These are phyloP conservation scores for Laguncularia racemosa DNA, from an alignment of 345 rosid genomes.

Conservation along the genomic window DNA sequence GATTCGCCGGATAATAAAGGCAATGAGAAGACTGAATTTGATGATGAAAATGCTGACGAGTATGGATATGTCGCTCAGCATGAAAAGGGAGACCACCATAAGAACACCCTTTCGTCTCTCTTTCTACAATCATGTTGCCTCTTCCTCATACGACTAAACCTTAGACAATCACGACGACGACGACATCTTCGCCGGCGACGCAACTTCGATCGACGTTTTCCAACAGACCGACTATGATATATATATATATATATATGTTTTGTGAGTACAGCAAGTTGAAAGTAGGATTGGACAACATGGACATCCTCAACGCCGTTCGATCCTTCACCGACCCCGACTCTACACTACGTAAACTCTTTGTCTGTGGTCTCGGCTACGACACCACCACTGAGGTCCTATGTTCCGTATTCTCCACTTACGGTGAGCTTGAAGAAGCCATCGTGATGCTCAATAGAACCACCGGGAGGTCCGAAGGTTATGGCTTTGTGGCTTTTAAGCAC, in stretches of 20 bases:
- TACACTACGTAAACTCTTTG: slow-evolving; percentile 68
- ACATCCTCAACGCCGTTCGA: slow-evolving; percentile 40
- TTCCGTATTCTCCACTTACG: slow-evolving; percentile 45
- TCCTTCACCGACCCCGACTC: slow-evolving; percentile 56
- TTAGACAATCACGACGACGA: too few relatives aligned
- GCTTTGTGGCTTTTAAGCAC: slow-evolving; percentile 17
- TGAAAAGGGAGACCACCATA: slow-evolving; percentile 46
- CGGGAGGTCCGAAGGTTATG: slow-evolving; percentile 20
- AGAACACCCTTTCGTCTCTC: too few relatives aligned
- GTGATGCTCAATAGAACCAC: slow-evolving; percentile 15
- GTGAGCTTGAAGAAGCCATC: slow-evolving; percentile 58
- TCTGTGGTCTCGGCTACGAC: slow-evolving; percentile 83
- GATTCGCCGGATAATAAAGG: too few relatives aligned
- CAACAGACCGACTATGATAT: too few relatives aligned
- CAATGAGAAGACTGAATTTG: slow-evolving; percentile 51
- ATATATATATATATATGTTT: too few relatives aligned
- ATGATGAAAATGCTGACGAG: slow-evolving; percentile 68
- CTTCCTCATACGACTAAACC: too few relatives aligned
- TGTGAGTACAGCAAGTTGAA: too few relatives aligned
- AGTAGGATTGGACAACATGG: too few relatives aligned
- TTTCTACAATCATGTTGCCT: too few relatives aligned
- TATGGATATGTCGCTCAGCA: slow-evolving; percentile 64
- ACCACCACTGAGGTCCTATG: slow-evolving; percentile 65
- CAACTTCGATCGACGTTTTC: too few relatives aligned
- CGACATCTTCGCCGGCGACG: too few relatives aligned